Base-by-base conservation (phyloP, 2,329 filamentous ascomycete genomes). In the Colletotrichum higginsianum region DNA sequence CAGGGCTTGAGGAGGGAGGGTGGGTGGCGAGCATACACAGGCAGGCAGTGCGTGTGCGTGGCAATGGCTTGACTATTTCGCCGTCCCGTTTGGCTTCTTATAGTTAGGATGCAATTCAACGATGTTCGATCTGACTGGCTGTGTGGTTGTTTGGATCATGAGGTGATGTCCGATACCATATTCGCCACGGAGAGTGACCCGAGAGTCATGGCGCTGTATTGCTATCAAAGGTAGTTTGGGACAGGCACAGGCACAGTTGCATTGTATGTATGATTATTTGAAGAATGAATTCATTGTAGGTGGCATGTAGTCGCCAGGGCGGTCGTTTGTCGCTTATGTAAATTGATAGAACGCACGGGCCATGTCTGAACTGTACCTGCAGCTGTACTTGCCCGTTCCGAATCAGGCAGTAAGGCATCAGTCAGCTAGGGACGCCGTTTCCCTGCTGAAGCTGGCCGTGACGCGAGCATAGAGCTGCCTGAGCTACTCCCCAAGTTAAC, bases 391-490 rank as follows among this genome's bases (percentile, higher is more conserved):
- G 18, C 55, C 61, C 49, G 63, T 66, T 55, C 72, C 40, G 16
- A 66, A 61, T 70, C 64, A 74, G 72, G 72, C 72, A 74, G 55
- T 30, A 74, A 74, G 70, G 72, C 69, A 74, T 70, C 70, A 74
- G 57, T 66, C 56, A 74, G 65, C 72, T 65, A n/a, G 49, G 61
- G 21, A 67, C 68, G 73, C 71, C 71, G 62, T 74, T 76, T 75
- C 74, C 68, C 65, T 71, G 65, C 65, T 71, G 65, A 68, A 68
- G 68, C 68, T 74, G 69, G 63, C 74, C 70, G 80, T 83, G 82
- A 84, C 82, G 81, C 82, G 82, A 81, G 78, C 79, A 76, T 75
- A 78, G 78, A 84, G 83, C 82, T 84, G 83, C 83, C 83, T 84
- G 82, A 81, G 80, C 78, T 79, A 46, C 63, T 47, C 55, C 40